Conservation (phyloP, 768 basidiomycete species). For the Lactifluus hygrophoroides region DNA sequence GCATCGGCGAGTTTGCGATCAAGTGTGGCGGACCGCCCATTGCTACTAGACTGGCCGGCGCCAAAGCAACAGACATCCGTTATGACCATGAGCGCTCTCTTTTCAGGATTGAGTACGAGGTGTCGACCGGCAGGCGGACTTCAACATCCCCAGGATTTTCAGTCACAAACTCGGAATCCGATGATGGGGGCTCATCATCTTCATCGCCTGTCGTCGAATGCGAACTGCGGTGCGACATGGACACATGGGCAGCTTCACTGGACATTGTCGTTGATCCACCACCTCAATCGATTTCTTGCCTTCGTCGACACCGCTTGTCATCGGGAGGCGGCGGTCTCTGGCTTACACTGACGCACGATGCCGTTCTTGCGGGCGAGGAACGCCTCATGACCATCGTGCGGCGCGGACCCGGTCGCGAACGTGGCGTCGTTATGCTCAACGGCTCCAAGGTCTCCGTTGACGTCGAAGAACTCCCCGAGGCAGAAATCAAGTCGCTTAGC, state of each 20-base stretch:
- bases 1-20: conserved; percentile 92
- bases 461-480: conserved; percentile 78
- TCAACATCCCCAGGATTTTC: conserved; percentile 12
- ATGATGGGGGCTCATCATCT: conserved; percentile 22
- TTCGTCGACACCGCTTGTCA: conserved; percentile 82
- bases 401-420: conserved; percentile 62
- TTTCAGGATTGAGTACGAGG: conserved; percentile 81
- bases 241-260: conserved; percentile 76
- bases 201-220: conserved; percentile 62
- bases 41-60: conserved; percentile 75
- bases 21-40: conserved; percentile 92
- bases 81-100: conserved; percentile 83
- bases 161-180: conserved; percentile 10
- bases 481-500: conserved; percentile 73
- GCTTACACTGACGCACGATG: conserved; percentile 86
- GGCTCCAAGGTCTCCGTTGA: conserved; percentile 80
- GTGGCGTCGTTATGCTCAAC: conserved; percentile 80
- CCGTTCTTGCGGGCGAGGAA: conserved; percentile 67
- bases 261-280: conserved; percentile 93
- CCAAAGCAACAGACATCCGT: conserved; percentile 58
- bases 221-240: conserved; percentile 85
- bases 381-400: conserved; percentile 67
- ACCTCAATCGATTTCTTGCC: conserved; percentile 70
- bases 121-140: conserved; percentile 42
- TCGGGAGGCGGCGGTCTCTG: conserved; percentile 87